These are phyloP conservation scores for Curvularia eragrostidis DNA, from an alignment of 2,329 filamentous ascomycete genomes.

Conservation along the genomic window DNA sequence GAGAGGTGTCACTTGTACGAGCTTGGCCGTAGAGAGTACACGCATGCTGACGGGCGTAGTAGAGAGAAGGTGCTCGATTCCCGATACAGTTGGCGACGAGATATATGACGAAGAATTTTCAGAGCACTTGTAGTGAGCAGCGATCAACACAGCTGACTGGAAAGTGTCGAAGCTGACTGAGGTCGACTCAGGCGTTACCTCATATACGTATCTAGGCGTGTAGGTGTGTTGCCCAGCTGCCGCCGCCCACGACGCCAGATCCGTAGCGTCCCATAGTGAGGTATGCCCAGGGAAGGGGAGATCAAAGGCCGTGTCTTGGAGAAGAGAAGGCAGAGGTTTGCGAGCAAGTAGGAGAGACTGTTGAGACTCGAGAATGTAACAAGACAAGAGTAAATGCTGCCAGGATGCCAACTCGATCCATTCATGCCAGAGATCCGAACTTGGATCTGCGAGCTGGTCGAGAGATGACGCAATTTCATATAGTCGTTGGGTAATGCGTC, in stretches of 20 bases:
- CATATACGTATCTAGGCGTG: constrained; percentile 33
- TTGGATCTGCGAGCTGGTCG: constrained; percentile 28
- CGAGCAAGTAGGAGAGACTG: constrained; percentile 44
- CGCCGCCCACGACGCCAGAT: constrained; percentile 31
- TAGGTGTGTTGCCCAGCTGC: constrained; percentile 29
- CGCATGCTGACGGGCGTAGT: constrained; percentile 32
- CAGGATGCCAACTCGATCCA: constrained; percentile 44
- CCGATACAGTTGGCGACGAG: constrained; percentile 14
- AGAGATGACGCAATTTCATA: constrained; percentile 24
- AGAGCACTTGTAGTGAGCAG: constrained; percentile 40
- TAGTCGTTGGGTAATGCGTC: constrained; percentile 25
- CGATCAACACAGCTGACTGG: constrained; percentile 49
- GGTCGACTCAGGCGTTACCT: constrained; percentile 25
- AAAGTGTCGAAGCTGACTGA: constrained; percentile 38
- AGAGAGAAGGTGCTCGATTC: constrained; percentile 37
- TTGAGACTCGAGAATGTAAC: constrained; percentile 53
- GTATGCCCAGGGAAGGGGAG: constrained; percentile 49
- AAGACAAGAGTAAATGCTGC: constrained; percentile 51
- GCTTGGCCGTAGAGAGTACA: constrained; percentile 46
- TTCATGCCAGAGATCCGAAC: constrained; percentile 38
- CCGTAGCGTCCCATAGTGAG: constrained; percentile 48
- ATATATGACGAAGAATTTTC: constrained; percentile 24
- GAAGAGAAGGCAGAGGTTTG: constrained; percentile 24
- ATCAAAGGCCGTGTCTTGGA: constrained; percentile 33
- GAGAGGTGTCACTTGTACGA: constrained; percentile 50